Evolutionary conservation across 805 yeast species (phyloP).

Genomic region (Nakazawaea anatomiae): DNA sequence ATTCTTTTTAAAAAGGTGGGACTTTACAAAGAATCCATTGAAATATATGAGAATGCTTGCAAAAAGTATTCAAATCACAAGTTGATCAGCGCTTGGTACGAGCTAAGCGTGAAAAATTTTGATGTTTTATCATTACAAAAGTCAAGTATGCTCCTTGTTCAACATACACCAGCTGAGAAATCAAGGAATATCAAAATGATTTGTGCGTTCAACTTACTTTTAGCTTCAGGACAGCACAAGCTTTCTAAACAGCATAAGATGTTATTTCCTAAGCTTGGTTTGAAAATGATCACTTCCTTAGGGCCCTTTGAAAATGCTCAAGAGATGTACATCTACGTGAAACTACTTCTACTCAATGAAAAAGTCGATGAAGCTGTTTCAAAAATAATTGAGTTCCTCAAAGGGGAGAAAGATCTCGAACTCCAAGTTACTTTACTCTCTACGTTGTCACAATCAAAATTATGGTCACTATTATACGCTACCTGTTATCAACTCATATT

Average conservation of each 20-base stretch:
- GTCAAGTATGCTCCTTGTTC: slow-evolving; percentile 39
- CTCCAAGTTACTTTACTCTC: slow-evolving; percentile 50
- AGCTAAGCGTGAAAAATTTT: slow-evolving; percentile 37
- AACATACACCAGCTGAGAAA: slow-evolving; percentile 21
- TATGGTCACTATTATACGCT: slow-evolving; percentile 38
- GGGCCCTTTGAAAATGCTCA: slow-evolving; percentile 54
- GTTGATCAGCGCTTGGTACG: slow-evolving; percentile 52
- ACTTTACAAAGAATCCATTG: slow-evolving; percentile 32
- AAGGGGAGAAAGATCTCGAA: slow-evolving; percentile 50
- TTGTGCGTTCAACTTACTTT: slow-evolving; percentile 50
- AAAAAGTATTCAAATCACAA: slow-evolving; percentile 49
- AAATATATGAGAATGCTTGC: slow-evolving; percentile 51
- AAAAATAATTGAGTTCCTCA: slow-evolving; percentile 24
- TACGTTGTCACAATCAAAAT: slow-evolving; percentile 32
- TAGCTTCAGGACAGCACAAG: slow-evolving; percentile 28
- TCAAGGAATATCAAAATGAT: slow-evolving; percentile 37
- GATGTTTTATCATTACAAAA: slow-evolving; percentile 51
- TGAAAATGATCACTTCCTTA: slow-evolving; percentile 45
- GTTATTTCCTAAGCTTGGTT: slow-evolving; percentile 56
- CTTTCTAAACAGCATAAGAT: slow-evolving; percentile 38
- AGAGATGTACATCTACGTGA: slow-evolving; percentile 56
- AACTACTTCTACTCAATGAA: slow-evolving; percentile 35
- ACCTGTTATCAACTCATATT: slow-evolving; percentile 37
- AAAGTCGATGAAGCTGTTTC: slow-evolving; percentile 29
- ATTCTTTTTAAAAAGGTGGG: slow-evolving; percentile 36